Base-by-base conservation (phyloP, 371 early-diverging fungal species). In the Zopfochytrium polystomum region DNA sequence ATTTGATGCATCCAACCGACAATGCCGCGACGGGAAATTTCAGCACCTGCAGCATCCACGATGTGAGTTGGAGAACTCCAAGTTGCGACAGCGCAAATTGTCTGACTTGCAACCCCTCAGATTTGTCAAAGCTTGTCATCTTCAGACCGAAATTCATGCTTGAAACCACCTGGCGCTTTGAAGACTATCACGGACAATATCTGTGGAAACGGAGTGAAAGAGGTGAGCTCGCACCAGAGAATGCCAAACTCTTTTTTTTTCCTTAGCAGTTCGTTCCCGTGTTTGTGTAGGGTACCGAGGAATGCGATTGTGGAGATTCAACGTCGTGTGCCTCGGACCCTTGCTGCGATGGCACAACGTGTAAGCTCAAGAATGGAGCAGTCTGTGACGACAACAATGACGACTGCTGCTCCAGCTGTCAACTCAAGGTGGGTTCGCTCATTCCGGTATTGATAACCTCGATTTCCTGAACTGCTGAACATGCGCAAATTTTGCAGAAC, bases 151-250 rank as follows among this genome's bases (percentile, higher is more conserved):
- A 58, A 53, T 27, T 7, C 23, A 18, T 65, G 65, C 44, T 33
- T 65, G 9, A 26, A 34, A 20, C 58, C 58, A 76, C 78, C 86
- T 58, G 84, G 83, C 18, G 62, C 77, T 58, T 61, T 73, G 52
- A 60, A 52, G 31, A 65, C 72, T 42, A 58, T 86, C 48, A 75
- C 75, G 55, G 11, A 70, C 13, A 81, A 85, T 27, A 89, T 91
- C 70, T 96, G 97, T 68, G 97, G 97, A 15, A 96, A 97, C 70
- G 96, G 96, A 1, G 85, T 97, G 52, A 82, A 83, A 57, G 97
- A 96, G 72, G 71, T 69, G 0, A 88, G 87, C 15, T 15, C 29
- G 0, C n/a, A 23, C 27, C 30, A 20, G 1, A 15, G 20, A 23
- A 23, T 58, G 29, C 11, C 20, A 60, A 0, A 38, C 38, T 60